Evolutionary conservation across 1,284 basidiomycete species (phyloP).

Genomic region (Inonotus hispidus): DNA sequence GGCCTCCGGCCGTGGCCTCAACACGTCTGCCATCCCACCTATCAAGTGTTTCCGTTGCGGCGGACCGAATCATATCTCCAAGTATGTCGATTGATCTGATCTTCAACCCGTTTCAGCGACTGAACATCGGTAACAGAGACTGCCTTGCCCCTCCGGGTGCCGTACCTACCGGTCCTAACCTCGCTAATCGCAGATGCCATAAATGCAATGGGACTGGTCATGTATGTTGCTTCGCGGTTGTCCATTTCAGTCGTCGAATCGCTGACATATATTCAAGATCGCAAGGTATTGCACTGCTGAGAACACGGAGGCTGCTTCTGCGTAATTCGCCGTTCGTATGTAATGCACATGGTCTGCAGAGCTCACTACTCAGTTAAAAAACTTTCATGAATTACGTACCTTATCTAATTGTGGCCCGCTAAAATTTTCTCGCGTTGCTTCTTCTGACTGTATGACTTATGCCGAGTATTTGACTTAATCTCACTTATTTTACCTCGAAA

Average conservation of each 20-base stretch:
- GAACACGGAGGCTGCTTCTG: conserved; percentile 35
- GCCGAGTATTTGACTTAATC: not conserved
- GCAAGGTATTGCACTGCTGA: conserved; percentile 76
- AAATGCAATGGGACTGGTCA: conserved; percentile 83
- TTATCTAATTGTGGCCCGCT: not conserved
- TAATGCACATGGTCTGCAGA: not conserved
- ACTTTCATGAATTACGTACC: not conserved
- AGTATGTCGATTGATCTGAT: conserved; percentile 34
- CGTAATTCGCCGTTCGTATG: conserved; percentile 17
- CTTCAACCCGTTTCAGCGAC: not conserved
- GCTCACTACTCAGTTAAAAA: not conserved
- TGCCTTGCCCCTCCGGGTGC: conserved; percentile 70
- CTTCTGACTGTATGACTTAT: not conserved
- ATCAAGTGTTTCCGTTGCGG: conserved; percentile 82
- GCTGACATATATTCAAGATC: conserved; percentile 42
- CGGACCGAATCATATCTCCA: conserved; percentile 77
- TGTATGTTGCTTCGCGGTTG: conserved; percentile 39
- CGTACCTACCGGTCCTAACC: conserved; percentile 38
- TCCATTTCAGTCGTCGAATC: not conserved
- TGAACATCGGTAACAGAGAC: conserved; percentile 37
- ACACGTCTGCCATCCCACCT: conserved; percentile 67
- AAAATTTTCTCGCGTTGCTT: not conserved
- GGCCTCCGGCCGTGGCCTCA: conserved; percentile 65
- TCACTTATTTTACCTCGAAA: not conserved
- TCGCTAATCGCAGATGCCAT: conserved; percentile 70